Evolutionary conservation across 306 rosid genomes (phyloP).

Genomic region (Cucumis hystrix): DNA sequence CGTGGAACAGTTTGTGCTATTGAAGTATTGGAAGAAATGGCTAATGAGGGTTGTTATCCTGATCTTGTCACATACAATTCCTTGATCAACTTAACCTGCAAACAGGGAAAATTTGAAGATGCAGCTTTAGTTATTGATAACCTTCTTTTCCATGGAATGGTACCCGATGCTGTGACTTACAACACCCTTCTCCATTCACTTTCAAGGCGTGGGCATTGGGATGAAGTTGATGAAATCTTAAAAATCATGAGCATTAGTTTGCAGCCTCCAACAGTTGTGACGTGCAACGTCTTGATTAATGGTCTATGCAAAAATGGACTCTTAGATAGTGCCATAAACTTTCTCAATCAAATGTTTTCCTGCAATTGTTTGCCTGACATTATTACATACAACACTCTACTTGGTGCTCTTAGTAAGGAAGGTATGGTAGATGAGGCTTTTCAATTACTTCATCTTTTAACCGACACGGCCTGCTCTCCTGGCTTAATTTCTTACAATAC

Average conservation of each 20-base stretch:
- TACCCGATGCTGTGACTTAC: constrained; percentile 59
- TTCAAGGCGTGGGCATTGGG: constrained; percentile 46
- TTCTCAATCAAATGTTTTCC: constrained; percentile 46
- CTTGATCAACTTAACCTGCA: constrained; percentile 52
- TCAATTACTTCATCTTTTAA: constrained; percentile 34
- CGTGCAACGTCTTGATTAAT: constrained; percentile 70
- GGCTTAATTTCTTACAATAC: constrained; percentile 61
- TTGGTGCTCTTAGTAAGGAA: constrained; percentile 60
- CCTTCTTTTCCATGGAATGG: constrained; percentile 44
- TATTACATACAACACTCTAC: constrained; percentile 65
- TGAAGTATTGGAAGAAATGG: constrained; percentile 74
- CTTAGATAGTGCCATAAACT: constrained; percentile 51
- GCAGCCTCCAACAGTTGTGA: constrained; percentile 45
- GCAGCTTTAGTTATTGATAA: constrained; percentile 34
- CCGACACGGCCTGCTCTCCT: constrained; percentile 44
- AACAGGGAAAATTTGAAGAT: constrained; percentile 48
- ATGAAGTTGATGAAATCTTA: constrained; percentile 52
- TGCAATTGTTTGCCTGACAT: constrained; percentile 57
- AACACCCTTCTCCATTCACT: constrained; percentile 70
- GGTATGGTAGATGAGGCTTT: constrained; percentile 65
- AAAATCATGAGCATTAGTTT: constrained; percentile 46
- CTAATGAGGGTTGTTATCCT: constrained; percentile 71
- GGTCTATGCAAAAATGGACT: constrained; percentile 63
- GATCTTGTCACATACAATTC: constrained; percentile 67
- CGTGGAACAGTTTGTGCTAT: constrained; percentile 47